Percentiles rank a stretch among this genome's conserved stretches.
Evolutionary conservation across 306 rosid genomes (phyloP).

Genomic region (Lablab purpureus): DNA sequence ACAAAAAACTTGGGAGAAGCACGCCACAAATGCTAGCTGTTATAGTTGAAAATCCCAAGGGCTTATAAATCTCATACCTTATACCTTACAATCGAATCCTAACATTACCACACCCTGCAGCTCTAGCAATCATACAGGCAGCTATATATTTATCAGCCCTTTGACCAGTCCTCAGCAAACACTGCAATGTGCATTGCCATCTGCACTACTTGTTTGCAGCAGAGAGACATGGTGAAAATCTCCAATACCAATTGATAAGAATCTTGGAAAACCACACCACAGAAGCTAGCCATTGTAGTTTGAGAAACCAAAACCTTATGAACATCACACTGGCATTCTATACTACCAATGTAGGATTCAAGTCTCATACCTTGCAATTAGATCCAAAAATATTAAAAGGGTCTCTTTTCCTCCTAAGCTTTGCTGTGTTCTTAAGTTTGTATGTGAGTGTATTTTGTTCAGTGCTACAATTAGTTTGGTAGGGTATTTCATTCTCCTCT

Average conservation of each 20-base stretch:
- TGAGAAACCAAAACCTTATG: neutral
- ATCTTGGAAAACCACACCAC: neutral
- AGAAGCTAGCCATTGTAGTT: neutral
- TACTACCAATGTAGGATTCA: neutral
- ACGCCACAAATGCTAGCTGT: neutral
- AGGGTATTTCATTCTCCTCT: neutral
- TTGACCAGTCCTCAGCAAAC: neutral
- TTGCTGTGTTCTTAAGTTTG: neutral
- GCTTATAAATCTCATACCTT: neutral
- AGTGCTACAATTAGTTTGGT: neutral
- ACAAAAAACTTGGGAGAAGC: neutral
- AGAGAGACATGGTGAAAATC: neutral
- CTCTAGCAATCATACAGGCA: neutral
- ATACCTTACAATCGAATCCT: neutral
- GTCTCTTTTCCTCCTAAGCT: constrained; percentile 1
- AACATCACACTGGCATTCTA: neutral
- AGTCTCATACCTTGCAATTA: neutral
- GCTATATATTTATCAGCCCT: neutral
- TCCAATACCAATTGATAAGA: neutral
- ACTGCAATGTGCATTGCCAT: neutral
- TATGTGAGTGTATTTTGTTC: neutral
- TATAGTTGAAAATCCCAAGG: neutral
- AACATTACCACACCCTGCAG: neutral
- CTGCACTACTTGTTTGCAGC: neutral
- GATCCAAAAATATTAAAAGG: constrained; percentile 2